Conservation (phyloP, 2,329 filamentous ascomycete genomes). For the Talaromyces sp. region DNA sequence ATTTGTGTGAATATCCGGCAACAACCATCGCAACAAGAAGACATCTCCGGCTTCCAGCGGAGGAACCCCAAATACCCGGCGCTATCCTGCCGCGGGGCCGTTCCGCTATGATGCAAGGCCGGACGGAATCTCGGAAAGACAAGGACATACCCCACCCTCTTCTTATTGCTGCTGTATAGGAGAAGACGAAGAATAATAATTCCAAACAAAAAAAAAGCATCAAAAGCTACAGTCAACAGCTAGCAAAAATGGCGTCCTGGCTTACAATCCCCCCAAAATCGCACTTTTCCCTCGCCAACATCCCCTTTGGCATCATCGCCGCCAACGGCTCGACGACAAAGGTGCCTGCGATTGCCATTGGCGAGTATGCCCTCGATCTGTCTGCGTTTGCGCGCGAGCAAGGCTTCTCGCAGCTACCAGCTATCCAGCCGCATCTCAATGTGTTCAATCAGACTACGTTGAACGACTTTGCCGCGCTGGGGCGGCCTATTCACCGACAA, state of each 20-base stretch:
- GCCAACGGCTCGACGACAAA: conserved; percentile 52
- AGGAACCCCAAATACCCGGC: background rate
- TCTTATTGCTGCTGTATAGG: background rate
- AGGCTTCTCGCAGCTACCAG: conserved; percentile 56
- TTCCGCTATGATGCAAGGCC: background rate
- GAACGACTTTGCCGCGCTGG: conserved; percentile 70
- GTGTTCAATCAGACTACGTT: conserved; percentile 63
- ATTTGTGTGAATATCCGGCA: background rate
- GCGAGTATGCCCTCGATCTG: conserved; percentile 66
- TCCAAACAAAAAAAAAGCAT: background rate
- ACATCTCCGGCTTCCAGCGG: background rate
- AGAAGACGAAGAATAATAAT: background rate
- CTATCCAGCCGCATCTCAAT: conserved; percentile 52
- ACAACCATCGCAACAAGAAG: background rate
- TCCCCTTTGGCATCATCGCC: conserved; percentile 78
- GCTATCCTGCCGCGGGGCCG: background rate
- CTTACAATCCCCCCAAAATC: conserved; percentile 55
- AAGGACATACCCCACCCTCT: background rate
- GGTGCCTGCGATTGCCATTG: conserved; percentile 67
- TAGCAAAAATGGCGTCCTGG: conserved; percentile 47
- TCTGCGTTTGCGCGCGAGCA: conserved; percentile 54
- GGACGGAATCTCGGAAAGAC: background rate
- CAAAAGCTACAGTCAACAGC: background rate
- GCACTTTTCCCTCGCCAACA: conserved; percentile 72
- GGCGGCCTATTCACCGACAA: conserved; percentile 61